Evolutionary conservation across 371 early-diverging fungal genomes (phyloP), one percentile per base, ranked within the genome.

Genomic region (Mucor saturninus): DNA sequence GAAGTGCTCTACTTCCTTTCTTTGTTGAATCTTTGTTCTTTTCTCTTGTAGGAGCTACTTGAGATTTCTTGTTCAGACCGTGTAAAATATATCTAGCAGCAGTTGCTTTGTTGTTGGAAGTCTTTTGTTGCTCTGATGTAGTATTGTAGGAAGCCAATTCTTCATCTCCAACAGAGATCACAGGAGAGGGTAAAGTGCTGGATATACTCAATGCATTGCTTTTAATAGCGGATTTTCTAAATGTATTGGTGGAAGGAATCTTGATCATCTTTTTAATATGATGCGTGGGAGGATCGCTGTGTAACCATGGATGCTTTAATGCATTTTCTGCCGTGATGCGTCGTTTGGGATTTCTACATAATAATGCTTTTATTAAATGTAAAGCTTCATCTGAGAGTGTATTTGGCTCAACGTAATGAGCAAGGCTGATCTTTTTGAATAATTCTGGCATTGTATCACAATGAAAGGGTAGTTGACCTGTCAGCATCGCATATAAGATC

Each of bases 391-490:
- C 48, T 1, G 85, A 77, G 14, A 86, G 51, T 11, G 67, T 56
- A 26, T 70, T 62, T 0, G 90, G 88, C 42, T 81, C 78, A 32
- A 66, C 57, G 59, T 84, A 89, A 15, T 71, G 74, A 15, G 84
- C 89, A 3, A 74, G 62, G 30, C 86, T 83, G 52, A 92, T 91
- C 62, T 86, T 86, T 8, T 80, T 75, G 69, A 73, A 91, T 13
- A 93, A 75, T 37, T 85, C 83, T 14, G 88, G 87, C 73, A 90
- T 83, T 49, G 89, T 89, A 39, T 86, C 79, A 56, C 91, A 92
- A 59, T 92, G 89, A 69, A 94, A 89, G 5, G 95, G 94, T 64
- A 96, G 80, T 51, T 86, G 76, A 2, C 93, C 92, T 42, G 84
- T 79, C 40, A 90, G 73, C 78, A 91, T 86, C 26, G 86, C 88